phyloP scores from a whole-genome alignment of 805 yeast genomes.

The Candida pini region DNA sequence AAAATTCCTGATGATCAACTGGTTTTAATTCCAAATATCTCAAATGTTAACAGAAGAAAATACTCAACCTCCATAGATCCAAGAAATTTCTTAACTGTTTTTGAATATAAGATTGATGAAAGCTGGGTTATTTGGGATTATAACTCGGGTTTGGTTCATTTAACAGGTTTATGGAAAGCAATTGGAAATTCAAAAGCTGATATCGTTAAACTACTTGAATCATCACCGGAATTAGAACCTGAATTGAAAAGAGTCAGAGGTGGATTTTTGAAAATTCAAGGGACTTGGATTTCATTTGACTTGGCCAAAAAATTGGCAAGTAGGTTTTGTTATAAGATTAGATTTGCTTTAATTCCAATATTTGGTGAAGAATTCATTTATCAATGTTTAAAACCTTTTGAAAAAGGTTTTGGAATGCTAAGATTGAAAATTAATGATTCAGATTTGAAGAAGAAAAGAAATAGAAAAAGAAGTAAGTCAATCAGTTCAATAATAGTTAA shows the following conservation, averaged over 20 bases:
- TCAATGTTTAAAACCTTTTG: constrained; percentile 53
- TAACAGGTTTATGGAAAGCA: constrained; percentile 85
- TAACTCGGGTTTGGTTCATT: constrained; percentile 76
- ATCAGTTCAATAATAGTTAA: background rate
- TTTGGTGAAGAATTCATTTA: constrained; percentile 69
- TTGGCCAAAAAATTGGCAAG: constrained; percentile 64
- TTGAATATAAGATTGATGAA: constrained; percentile 61
- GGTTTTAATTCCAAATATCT: constrained; percentile 14
- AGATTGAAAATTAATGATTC: constrained; percentile 31
- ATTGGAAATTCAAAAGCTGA: constrained; percentile 68
- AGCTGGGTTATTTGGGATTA: constrained; percentile 86
- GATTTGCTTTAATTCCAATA: constrained; percentile 71
- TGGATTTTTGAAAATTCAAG: constrained; percentile 87
- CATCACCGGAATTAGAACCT: constrained; percentile 58
- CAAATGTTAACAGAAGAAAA: constrained; percentile 33
- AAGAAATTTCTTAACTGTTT: constrained; percentile 64
- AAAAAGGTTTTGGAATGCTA: constrained; percentile 61
- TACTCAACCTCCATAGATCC: constrained; percentile 72
- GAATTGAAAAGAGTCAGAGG: constrained; percentile 75
- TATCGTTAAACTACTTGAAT: constrained; percentile 64
- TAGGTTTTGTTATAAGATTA: constrained; percentile 70
- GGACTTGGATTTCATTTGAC: constrained; percentile 82
- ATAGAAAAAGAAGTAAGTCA: constrained; percentile 16
- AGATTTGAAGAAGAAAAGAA: constrained; percentile 20
- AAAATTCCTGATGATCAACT: constrained; percentile 17